Conservation (phyloP, 441 rosid genomes). For the Corymbia citriodora region DNA sequence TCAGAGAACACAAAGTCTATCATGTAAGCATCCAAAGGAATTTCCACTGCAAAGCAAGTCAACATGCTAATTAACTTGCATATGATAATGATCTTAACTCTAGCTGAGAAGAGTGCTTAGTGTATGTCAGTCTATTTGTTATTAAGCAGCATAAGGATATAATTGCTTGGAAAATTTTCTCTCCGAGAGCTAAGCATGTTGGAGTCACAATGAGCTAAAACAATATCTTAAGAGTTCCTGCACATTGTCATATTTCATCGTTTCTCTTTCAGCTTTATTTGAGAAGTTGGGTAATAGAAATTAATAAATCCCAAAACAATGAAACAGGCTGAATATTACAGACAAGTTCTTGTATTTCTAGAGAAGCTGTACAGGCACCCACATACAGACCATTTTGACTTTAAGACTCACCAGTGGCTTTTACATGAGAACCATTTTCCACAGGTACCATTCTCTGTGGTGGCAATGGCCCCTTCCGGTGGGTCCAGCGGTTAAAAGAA, state of each 20-base stretch:
- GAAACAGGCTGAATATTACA: background rate
- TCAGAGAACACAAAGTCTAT: conserved; percentile 99
- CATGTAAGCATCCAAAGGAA: conserved; percentile 91
- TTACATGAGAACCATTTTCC: conserved; percentile 51
- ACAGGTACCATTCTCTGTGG: conserved; percentile 78
- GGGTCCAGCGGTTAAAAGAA: conserved; percentile 95
- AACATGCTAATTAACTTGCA: background rate
- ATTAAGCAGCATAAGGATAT: background rate
- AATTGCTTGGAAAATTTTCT: background rate
- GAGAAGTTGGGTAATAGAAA: background rate
- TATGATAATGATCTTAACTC: background rate
- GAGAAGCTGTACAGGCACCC: background rate
- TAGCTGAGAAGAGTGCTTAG: background rate
- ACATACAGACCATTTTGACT: background rate
- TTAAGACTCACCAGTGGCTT: conserved; percentile 46
- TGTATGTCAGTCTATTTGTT: background rate
- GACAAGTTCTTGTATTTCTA: background rate
- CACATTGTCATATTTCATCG: background rate
- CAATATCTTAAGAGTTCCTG: background rate
- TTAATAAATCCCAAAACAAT: background rate
- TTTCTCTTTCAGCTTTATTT: background rate
- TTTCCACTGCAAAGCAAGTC: conserved; percentile 51
- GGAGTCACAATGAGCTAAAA: background rate
- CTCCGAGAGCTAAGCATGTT: background rate
- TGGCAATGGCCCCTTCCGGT: conserved; percentile 64